Evolutionary conservation across 352 stramenopile species (phyloP).

Genomic region (Discostella stelligera): DNA sequence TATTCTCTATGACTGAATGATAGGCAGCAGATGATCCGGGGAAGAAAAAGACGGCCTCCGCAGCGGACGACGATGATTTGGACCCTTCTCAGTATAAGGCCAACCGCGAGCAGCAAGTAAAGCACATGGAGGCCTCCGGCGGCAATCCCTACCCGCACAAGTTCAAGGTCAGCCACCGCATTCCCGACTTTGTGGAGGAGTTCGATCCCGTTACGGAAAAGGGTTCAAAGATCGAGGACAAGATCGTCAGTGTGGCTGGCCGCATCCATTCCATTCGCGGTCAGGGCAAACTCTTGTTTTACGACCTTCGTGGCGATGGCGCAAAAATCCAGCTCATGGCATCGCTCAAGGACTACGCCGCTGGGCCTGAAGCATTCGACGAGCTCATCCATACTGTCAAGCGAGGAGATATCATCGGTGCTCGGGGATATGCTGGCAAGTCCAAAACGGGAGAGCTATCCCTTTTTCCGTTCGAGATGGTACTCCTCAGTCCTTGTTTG

Average conservation of each 20-base stretch:
- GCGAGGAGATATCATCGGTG: constrained; percentile 95
- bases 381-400: constrained; percentile 89
- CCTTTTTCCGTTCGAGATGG: constrained; percentile 91
- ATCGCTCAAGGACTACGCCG: constrained; percentile 82
- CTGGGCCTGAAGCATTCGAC: constrained; percentile 83
- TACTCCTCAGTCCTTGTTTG: constrained; percentile 94
- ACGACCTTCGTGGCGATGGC: constrained; percentile 93
- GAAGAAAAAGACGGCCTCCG: constrained; percentile 81
- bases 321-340: constrained; percentile 97
- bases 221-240: constrained; percentile 85
- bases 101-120: constrained; percentile 90
- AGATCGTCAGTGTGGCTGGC: constrained; percentile 90
- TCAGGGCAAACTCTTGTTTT: constrained; percentile 98
- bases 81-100: constrained; percentile 97
- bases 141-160: constrained; percentile 98
- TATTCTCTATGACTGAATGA: background rate
- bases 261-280: constrained; percentile 93
- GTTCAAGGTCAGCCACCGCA: constrained; percentile 91
- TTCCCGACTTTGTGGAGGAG: constrained; percentile 92
- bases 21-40: constrained; percentile 30
- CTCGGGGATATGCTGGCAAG: constrained; percentile 92
- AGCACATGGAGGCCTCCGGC: constrained; percentile 89
- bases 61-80: constrained; percentile 90
- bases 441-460: constrained; percentile 97
- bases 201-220: constrained; percentile 84